phyloP scores from a whole-genome alignment of 2,329 filamentous ascomycete genomes.

The Aureobasidium sp. region DNA sequence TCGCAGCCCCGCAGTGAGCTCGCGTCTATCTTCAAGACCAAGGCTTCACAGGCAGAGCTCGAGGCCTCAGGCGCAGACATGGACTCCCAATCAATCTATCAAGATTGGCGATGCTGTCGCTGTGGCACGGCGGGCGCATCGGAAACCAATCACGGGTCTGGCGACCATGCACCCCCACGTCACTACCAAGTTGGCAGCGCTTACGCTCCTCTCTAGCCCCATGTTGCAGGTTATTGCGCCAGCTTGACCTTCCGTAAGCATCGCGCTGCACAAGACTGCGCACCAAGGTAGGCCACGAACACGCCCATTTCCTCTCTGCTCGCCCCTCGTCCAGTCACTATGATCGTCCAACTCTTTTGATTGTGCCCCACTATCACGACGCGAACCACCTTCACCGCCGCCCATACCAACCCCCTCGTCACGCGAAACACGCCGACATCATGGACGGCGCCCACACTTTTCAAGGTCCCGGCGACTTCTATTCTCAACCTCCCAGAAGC shows the following conservation, averaged over 20 bases:
- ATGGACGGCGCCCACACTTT: constrained; percentile 31
- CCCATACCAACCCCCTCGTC: constrained; percentile 2
- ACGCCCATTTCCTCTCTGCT: neutral
- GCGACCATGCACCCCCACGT: constrained; percentile 9
- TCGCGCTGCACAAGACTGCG: neutral
- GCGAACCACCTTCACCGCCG: constrained; percentile 3
- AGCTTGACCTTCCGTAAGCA: neutral
- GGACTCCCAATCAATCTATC: neutral
- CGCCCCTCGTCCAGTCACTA: neutral
- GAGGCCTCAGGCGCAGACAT: neutral
- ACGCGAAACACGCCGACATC: neutral
- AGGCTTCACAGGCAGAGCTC: neutral
- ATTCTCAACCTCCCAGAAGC: constrained; percentile 46
- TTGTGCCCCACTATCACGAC: constrained; percentile 1
- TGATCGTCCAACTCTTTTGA: constrained; percentile 7
- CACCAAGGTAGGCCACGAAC: constrained; percentile 2
- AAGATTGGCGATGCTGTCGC: neutral
- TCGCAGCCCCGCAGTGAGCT: constrained; percentile 1
- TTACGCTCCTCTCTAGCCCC: constrained; percentile 10
- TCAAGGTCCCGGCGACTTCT: constrained; percentile 58
- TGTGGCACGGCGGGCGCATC: constrained; percentile 1
- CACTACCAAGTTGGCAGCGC: constrained; percentile 11
- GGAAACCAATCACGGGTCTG: neutral
- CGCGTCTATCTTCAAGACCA: neutral
- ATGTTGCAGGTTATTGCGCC: neutral